Percentiles rank a stretch among this genome's conserved stretches.
Conservation (phyloP, 2,329 filamentous ascomycete species). For the Clarireedia monteithiana region DNA sequence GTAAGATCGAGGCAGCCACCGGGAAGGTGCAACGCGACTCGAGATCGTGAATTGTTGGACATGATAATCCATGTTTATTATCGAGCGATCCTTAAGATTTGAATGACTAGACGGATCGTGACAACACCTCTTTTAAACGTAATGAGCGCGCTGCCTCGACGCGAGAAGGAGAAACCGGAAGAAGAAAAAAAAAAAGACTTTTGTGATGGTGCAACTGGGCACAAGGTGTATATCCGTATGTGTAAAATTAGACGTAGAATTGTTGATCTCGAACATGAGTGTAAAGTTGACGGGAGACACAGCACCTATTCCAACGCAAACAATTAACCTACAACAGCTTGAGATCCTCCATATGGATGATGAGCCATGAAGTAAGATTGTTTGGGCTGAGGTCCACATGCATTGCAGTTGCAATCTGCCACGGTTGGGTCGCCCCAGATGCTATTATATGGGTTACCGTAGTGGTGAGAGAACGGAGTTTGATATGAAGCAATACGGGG, state of each 20-base stretch:
- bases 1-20: conserved; percentile 32
- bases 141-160: conserved; percentile 20
- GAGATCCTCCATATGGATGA: conserved; percentile 37
- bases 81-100: conserved; percentile 20
- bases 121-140: conserved; percentile 22
- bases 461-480: conserved; percentile 39
- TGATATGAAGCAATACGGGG: conserved; percentile 37
- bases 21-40: conserved; percentile 29
- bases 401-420: conserved; percentile 38
- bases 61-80: conserved; percentile 22
- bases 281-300: background rate
- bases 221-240: conserved; percentile 19
- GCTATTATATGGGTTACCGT: conserved; percentile 27
- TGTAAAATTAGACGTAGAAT: conserved; percentile 4
- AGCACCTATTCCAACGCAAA: too few species aligned
- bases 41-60: conserved; percentile 26
- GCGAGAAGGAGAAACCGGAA: conserved; percentile 12
- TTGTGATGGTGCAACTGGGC: conserved; percentile 23
- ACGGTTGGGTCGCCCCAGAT: conserved; percentile 41
- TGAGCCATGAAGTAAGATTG: conserved; percentile 40
- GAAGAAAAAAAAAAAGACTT: conserved; percentile 20
- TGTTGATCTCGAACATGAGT: background rate
- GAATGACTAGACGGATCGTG: conserved; percentile 12
- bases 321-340: conserved; percentile 36
- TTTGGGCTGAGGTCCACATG: conserved; percentile 38